A percentile compares a stretch with the other conserved stretches of the same genome.
Evolutionary conservation across 441 rosid species (phyloP).

Genomic region (Brassica balearica): DNA sequence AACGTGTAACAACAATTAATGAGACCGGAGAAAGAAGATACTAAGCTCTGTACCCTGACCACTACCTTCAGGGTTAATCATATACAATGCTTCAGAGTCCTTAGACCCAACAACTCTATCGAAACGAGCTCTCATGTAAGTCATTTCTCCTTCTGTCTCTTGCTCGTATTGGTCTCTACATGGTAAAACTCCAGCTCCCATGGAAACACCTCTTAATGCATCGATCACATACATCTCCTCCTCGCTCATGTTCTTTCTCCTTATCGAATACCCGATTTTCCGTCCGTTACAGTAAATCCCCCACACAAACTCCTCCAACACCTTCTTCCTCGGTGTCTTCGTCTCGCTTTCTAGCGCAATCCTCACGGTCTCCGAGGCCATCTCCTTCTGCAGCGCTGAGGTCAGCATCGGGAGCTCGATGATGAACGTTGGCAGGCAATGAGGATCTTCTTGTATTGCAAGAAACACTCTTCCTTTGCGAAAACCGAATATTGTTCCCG

Average conservation of each 20-base stretch:
- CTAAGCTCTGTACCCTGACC: constrained; percentile 85
- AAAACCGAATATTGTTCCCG: constrained; percentile 81
- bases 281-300: constrained; percentile 89
- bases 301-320: constrained; percentile 90
- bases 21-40: constrained; percentile 81
- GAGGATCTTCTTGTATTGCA: constrained; percentile 93
- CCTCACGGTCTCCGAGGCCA: constrained; percentile 86
- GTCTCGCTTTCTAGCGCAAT: constrained; percentile 89
- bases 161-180: constrained; percentile 60
- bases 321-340: constrained; percentile 73
- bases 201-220: constrained; percentile 80
- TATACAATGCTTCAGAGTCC: constrained; percentile 86
- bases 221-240: constrained; percentile 88
- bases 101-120: constrained; percentile 86
- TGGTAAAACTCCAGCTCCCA: constrained; percentile 97
- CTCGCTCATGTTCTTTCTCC: constrained; percentile 84
- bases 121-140: constrained; percentile 87
- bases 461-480: constrained; percentile 81
- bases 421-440: constrained; percentile 73
- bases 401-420: constrained; percentile 88
- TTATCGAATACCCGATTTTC: constrained; percentile 77
- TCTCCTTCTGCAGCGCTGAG: constrained; percentile 74
- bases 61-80: constrained; percentile 90
- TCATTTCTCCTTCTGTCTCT: constrained; percentile 74
- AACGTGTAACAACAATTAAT: constrained; percentile 37